Conservation (phyloP, 495 filamentous ascomycete species). For the Penicillium flavigenum region DNA sequence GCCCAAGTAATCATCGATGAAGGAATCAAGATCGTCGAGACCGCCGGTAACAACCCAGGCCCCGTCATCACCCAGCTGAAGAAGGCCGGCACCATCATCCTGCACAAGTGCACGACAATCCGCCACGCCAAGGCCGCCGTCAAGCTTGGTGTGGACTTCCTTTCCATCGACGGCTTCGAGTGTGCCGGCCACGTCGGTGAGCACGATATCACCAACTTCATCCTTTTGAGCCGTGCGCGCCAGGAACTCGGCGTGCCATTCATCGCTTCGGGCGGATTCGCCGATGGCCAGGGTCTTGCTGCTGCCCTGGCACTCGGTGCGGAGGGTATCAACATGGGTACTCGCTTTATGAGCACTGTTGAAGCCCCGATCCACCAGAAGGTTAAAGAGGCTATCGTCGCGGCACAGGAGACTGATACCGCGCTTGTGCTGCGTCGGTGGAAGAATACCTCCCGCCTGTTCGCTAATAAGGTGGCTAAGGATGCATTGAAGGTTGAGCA, state of each 20-base stretch:
- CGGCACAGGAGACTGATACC: slow-evolving; percentile 86
- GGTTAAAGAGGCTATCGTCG: slow-evolving; percentile 89
- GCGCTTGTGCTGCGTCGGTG: slow-evolving; percentile 84
- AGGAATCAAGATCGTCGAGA: slow-evolving; percentile 93
- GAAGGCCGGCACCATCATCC: slow-evolving; percentile 68
- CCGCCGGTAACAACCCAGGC: slow-evolving; percentile 90
- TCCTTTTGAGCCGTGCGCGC: slow-evolving; percentile 80
- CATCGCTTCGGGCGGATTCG: slow-evolving; percentile 94
- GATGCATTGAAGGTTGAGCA: slow-evolving; percentile 79
- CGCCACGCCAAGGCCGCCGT: slow-evolving; percentile 88
- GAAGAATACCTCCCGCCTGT: slow-evolving; percentile 89
- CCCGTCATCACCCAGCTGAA: slow-evolving; percentile 90
- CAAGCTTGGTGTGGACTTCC: slow-evolving; percentile 94
- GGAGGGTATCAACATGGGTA: slow-evolving; percentile 94
- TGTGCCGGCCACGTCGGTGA: slow-evolving; percentile 97
- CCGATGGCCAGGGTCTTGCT: slow-evolving; percentile 89
- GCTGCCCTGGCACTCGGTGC: slow-evolving; percentile 90
- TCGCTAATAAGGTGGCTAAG: slow-evolving; percentile 81
- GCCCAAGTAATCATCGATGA: slow-evolving; percentile 91
- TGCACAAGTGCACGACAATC: slow-evolving; percentile 98
- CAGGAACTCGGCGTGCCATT: slow-evolving; percentile 86
- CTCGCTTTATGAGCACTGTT: slow-evolving; percentile 88
- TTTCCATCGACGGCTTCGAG: slow-evolving; percentile 96
- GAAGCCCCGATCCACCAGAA: slow-evolving; percentile 91
- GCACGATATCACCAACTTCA: slow-evolving; percentile 96